Evolutionary conservation across 2,329 filamentous ascomycete species (phyloP).

Genomic region (Pseudogymnoascus sp.): DNA sequence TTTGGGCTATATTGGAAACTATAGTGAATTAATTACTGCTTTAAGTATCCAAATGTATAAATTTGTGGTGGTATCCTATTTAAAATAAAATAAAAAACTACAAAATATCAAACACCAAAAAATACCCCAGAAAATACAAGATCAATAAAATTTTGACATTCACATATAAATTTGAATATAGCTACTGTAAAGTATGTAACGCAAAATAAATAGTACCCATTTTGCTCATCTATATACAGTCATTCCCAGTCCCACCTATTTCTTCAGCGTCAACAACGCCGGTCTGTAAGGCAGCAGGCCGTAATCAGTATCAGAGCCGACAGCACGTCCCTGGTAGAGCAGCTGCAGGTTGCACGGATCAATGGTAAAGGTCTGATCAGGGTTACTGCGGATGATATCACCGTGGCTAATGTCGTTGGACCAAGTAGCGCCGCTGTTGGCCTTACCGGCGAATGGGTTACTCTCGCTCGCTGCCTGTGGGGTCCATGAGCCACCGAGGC

Average conservation of each 20-base stretch:
- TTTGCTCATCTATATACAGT: not conserved
- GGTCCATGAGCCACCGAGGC: conserved; percentile 51
- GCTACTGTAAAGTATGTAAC: not conserved
- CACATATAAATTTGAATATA: not conserved
- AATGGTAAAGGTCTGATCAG: conserved; percentile 55
- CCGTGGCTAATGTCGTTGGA: conserved; percentile 62
- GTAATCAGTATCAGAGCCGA: conserved; percentile 40
- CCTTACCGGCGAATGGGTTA: conserved; percentile 59
- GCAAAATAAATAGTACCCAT: not conserved
- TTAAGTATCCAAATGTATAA: not conserved
- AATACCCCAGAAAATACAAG: too few relatives aligned
- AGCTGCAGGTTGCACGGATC: conserved; percentile 58
- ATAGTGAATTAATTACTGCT: not conserved
- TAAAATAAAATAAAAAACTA: too few relatives aligned
- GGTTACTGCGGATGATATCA: conserved; percentile 48
- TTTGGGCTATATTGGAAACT: not conserved
- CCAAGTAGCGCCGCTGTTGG: conserved; percentile 57
- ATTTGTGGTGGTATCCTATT: not conserved
- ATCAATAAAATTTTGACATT: too few relatives aligned
- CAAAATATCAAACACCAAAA: too few relatives aligned
- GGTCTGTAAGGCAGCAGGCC: conserved; percentile 46
- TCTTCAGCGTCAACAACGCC: conserved; percentile 43
- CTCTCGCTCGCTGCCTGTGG: conserved; percentile 47
- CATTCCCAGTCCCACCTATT: not conserved
- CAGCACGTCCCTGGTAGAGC: conserved; percentile 52